Evolutionary conservation across 148 eudicot species (phyloP).

Genomic region (Rhododendron ferrugineum): DNA sequence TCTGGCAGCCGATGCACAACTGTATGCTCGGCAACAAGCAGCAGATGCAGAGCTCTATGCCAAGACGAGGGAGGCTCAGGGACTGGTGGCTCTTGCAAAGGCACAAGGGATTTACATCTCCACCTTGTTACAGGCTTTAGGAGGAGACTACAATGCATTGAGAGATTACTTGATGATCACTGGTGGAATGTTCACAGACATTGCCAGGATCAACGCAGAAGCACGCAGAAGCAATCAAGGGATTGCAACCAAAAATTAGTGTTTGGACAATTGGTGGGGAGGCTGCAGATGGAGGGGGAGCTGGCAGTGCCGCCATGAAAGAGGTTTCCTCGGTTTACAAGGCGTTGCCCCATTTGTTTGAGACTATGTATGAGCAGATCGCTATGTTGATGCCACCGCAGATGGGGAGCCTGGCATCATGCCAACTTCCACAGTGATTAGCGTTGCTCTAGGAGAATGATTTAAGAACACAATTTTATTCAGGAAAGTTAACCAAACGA

Average conservation of each 20-base stretch:
- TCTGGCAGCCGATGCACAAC: conserved; percentile 29
- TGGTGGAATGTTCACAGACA: conserved; percentile 45
- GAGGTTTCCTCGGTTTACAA: conserved; percentile 41
- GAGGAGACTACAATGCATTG: conserved; percentile 37
- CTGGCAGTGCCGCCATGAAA: conserved; percentile 32
- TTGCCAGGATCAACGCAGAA: conserved; percentile 46
- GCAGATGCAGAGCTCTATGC: conserved; percentile 37
- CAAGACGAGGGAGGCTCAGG: conserved; percentile 33
- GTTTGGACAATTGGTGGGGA: conserved; percentile 49
- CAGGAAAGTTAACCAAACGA: no score
- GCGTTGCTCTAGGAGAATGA: no score
- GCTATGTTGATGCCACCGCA: conserved; percentile 46
- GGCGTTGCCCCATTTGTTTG: conserved; percentile 48
- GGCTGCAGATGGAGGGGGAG: conserved; percentile 27
- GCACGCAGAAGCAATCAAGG: conserved; percentile 52
- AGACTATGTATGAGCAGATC: conserved; percentile 47
- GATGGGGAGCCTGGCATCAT: conserved; percentile 23
- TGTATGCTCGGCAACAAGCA: conserved; percentile 33
- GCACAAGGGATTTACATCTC: conserved; percentile 31
- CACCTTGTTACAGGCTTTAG: neutral
- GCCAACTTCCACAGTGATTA: no score
- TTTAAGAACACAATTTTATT: no score
- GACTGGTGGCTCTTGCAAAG: conserved; percentile 29
- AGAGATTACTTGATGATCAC: conserved; percentile 63
- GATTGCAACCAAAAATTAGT: conserved; percentile 52